Percentiles rank a stretch among this genome's conserved stretches.
Conservation (phyloP, 345 rosid species). For the Angophora floribunda region DNA sequence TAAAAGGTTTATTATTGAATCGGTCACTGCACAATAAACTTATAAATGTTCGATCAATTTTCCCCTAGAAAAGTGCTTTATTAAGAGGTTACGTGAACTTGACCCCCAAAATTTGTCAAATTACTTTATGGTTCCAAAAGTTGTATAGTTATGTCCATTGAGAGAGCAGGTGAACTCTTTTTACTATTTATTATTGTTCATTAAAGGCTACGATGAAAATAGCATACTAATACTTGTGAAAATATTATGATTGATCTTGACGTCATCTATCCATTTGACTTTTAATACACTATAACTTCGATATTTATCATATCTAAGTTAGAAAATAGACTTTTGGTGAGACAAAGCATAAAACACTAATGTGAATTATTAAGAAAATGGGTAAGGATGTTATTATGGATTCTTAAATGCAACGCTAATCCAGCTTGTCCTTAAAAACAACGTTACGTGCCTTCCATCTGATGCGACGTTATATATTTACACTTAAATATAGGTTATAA, state of each 20-base stretch:
- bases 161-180: not conserved
- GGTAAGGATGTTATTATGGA: not conserved
- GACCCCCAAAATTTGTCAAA: not conserved
- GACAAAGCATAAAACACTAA: not conserved
- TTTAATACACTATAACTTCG: not conserved
- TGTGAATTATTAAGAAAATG: not conserved
- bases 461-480: no score
- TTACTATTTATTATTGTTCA: not conserved
- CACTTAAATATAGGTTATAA: no score
- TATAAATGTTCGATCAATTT: no score
- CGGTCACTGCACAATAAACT: not conserved
- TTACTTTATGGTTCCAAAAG: no score
- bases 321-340: not conserved
- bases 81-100: not conserved
- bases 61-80: not conserved
- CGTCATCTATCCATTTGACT: not conserved
- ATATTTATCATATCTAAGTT: no score
- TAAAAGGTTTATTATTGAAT: not conserved
- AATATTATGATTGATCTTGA: not conserved
- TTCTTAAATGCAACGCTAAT: not conserved
- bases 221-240: not conserved
- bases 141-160: not conserved
- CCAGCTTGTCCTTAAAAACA: not conserved
- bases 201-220: not conserved
- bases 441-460: no score